Conservation (phyloP, 2,329 filamentous ascomycete genomes). For the Magnaporthiopsis rhizophila region DNA sequence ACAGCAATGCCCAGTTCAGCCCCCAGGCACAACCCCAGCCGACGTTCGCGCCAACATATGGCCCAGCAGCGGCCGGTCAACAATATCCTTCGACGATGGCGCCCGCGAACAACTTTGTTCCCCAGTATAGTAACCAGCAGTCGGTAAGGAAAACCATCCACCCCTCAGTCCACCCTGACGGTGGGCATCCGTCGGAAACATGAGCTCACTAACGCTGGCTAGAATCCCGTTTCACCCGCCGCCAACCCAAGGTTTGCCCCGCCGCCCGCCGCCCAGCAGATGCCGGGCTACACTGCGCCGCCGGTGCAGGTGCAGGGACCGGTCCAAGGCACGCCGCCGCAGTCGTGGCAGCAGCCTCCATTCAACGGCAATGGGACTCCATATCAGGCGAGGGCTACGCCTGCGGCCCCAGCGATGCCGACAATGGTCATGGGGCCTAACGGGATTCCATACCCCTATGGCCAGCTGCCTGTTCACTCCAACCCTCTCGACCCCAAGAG, state of each 20-base stretch:
- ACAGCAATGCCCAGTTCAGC: slow-evolving; percentile 29
- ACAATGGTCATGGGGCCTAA: slow-evolving; percentile 10
- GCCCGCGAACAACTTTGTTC: slow-evolving; percentile 29
- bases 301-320: neutral
- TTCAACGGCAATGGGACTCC: slow-evolving; percentile 19
- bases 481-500: slow-evolving; percentile 65
- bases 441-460: slow-evolving; percentile 62
- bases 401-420: slow-evolving; percentile 11
- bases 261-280: neutral
- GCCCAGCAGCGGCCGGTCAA: slow-evolving; percentile 24
- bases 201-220: neutral
- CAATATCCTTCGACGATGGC: slow-evolving; percentile 34
- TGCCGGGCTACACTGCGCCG: neutral
- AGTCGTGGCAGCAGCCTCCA: slow-evolving; percentile 22
- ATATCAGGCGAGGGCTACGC: slow-evolving; percentile 18
- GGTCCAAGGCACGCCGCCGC: slow-evolving; percentile 19
- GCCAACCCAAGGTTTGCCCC: slow-evolving; percentile 11
- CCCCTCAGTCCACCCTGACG: too few relatives aligned
- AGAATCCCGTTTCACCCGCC: slow-evolving; percentile 26
- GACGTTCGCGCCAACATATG: slow-evolving; percentile 29
- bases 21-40: slow-evolving; percentile 37
- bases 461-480: slow-evolving; percentile 64
- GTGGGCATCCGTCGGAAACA: too few relatives aligned
- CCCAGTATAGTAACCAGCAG: slow-evolving; percentile 37
- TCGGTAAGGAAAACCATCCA: slow-evolving; percentile 29